A percentile compares a stretch with the other conserved stretches of the same genome.
Conservation (phyloP, 805 yeast genomes). For the Kuraishia cidri region DNA sequence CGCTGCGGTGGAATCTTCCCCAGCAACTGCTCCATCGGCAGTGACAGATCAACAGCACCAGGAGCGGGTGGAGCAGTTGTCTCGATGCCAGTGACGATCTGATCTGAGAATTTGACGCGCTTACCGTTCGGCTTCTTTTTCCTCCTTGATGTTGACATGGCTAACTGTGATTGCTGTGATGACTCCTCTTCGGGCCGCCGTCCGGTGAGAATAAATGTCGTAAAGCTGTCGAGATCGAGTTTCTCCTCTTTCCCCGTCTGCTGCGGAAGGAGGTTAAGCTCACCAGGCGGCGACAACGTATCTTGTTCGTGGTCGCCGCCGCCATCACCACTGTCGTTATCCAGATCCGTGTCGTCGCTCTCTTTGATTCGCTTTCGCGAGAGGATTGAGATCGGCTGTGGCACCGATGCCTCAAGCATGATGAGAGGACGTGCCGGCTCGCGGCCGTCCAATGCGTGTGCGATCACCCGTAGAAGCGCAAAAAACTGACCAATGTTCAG, state of each 20-base stretch:
- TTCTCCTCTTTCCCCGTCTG: slow-evolving; percentile 18
- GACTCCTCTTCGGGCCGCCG: slow-evolving; percentile 45
- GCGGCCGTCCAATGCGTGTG: slow-evolving; percentile 49
- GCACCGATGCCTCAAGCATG: slow-evolving; percentile 51
- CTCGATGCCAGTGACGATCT: slow-evolving; percentile 27
- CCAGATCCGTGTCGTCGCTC: slow-evolving; percentile 28
- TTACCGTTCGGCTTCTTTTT: slow-evolving; percentile 36
- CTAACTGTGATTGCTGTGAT: too few relatives aligned
- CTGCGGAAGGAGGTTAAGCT: not conserved
- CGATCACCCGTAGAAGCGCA: slow-evolving; percentile 71
- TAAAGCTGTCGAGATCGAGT: slow-evolving; percentile 78
- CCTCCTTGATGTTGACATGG: slow-evolving; percentile 15
- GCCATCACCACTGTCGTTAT: slow-evolving; percentile 25
- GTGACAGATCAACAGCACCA: slow-evolving; percentile 39
- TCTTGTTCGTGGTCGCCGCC: slow-evolving; percentile 8
- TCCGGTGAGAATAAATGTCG: slow-evolving; percentile 78
- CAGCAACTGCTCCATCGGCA: slow-evolving; percentile 74
- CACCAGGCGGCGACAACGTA: not conserved
- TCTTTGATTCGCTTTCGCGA: slow-evolving; percentile 48
- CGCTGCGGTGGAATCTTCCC: slow-evolving; percentile 26
- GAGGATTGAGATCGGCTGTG: slow-evolving; percentile 74
- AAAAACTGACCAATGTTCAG: slow-evolving; percentile 87
- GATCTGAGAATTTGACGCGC: slow-evolving; percentile 67
- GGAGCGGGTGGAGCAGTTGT: slow-evolving; percentile 3
- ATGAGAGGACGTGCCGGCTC: slow-evolving; percentile 49